phyloP scores from a whole-genome alignment of 2,329 filamentous ascomycete species.

The Cytospora paraplurivora region DNA sequence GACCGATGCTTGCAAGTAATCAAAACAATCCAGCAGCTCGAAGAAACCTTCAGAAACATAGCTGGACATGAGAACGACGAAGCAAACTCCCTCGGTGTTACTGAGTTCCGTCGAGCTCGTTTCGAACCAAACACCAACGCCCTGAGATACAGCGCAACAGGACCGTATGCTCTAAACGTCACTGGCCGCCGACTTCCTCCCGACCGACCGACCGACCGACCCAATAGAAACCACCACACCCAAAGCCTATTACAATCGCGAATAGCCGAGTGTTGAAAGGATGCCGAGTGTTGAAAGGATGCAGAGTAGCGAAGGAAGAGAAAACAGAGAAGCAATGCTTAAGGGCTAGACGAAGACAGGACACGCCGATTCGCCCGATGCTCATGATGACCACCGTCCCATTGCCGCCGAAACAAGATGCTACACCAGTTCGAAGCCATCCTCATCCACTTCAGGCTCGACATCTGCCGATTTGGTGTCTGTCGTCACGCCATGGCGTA shows the following conservation, averaged over 20 bases:
- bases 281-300: too few relatives aligned
- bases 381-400: background rate
- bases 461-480: slow-evolving; percentile 32
- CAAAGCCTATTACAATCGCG: slow-evolving; percentile 18
- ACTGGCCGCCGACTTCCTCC: slow-evolving; percentile 17
- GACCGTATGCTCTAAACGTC: slow-evolving; percentile 17
- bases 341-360: background rate
- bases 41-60: background rate
- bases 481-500: slow-evolving; percentile 38
- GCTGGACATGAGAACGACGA: slow-evolving; percentile 5
- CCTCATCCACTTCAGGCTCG: slow-evolving; percentile 40
- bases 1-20: slow-evolving; percentile 15
- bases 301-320: slow-evolving; percentile 3
- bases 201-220: slow-evolving; percentile 11
- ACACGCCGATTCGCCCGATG: background rate
- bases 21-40: slow-evolving; percentile 5
- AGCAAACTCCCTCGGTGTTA: slow-evolving; percentile 18
- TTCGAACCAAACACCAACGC: slow-evolving; percentile 22
- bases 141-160: slow-evolving; percentile 23
- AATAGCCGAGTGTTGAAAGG: background rate
- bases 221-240: slow-evolving; percentile 7
- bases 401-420: background rate
- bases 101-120: slow-evolving; percentile 1
- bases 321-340: background rate
- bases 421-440: slow-evolving; percentile 47